Evolutionary conservation across 2,329 filamentous ascomycete species (phyloP).

Genomic region (Mariannaea elegans): DNA sequence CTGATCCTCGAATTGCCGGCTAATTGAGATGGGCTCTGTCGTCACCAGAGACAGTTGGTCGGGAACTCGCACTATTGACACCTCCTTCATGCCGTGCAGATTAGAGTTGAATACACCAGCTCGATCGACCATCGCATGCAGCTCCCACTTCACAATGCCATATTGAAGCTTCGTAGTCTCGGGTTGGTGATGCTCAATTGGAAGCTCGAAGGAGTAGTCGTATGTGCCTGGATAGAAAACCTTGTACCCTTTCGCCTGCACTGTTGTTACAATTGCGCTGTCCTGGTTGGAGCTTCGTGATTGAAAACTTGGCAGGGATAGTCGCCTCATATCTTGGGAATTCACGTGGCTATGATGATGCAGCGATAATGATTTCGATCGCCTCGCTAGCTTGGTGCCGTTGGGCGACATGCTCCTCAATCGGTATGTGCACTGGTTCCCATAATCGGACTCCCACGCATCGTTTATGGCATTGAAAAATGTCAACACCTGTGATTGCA

Average conservation of each 20-base stretch:
- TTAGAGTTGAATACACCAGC: conserved; percentile 91
- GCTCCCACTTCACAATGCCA: conserved; percentile 86
- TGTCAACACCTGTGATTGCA: conserved; percentile 87
- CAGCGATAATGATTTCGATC: conserved; percentile 31
- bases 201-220: conserved; percentile 82
- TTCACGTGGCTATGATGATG: conserved; percentile 39
- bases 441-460: conserved; percentile 67
- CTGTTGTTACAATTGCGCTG: conserved; percentile 67
- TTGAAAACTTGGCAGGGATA: conserved; percentile 81
- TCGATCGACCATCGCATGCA: conserved; percentile 85
- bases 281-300: conserved; percentile 89
- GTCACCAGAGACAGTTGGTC: conserved; percentile 89
- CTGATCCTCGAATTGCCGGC: conserved; percentile 92
- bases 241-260: conserved; percentile 78
- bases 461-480: conserved; percentile 86
- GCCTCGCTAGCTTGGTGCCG: conserved; percentile 42
- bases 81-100: conserved; percentile 81
- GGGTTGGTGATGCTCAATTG: conserved; percentile 85
- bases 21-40: conserved; percentile 92
- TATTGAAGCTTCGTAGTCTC: conserved; percentile 90
- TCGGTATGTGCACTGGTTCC: conserved; percentile 68
- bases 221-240: conserved; percentile 80
- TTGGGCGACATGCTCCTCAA: conserved; percentile 52
- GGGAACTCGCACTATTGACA: conserved; percentile 84
- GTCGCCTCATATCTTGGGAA: conserved; percentile 66